Conservation (phyloP, 495 filamentous ascomycete genomes). For the Tuber melanosporum region DNA sequence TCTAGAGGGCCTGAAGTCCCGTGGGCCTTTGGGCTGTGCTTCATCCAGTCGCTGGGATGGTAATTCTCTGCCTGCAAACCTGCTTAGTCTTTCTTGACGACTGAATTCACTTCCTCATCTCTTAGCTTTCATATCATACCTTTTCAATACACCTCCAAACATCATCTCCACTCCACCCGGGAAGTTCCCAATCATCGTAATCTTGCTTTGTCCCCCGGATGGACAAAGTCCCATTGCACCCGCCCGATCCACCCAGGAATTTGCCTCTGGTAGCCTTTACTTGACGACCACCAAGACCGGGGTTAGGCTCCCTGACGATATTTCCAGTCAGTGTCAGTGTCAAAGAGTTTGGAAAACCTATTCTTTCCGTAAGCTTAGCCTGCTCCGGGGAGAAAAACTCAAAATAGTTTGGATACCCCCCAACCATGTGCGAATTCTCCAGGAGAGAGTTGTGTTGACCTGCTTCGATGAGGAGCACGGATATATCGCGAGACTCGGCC, state of each 20-base stretch:
- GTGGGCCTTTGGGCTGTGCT: slow-evolving; percentile 44
- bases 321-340: slow-evolving; percentile 55
- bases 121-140: slow-evolving; percentile 30
- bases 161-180: slow-evolving; percentile 52
- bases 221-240: slow-evolving; percentile 58
- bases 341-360: slow-evolving; percentile 43
- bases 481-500: not conserved
- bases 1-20: slow-evolving; percentile 48
- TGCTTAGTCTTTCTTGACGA: not conserved
- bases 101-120: not conserved
- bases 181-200: slow-evolving; percentile 56
- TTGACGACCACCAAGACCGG: slow-evolving; percentile 51
- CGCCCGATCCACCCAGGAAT: slow-evolving; percentile 55
- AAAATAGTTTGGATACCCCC: not conserved
- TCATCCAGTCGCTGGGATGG: slow-evolving; percentile 43
- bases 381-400: not conserved
- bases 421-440: not conserved
- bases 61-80: slow-evolving; percentile 47
- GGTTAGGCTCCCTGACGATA: slow-evolving; percentile 51
- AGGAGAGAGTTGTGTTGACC: slow-evolving; percentile 1
- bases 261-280: slow-evolving; percentile 57
- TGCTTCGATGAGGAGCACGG: slow-evolving; percentile 12
- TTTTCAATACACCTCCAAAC: slow-evolving; percentile 52
- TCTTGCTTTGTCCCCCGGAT: slow-evolving; percentile 56
- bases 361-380: not conserved